These are phyloP conservation scores for Pinguiococcus pyrenoidosus DNA, from an alignment of 108 stramenopile species.

Conservation along the genomic window DNA sequence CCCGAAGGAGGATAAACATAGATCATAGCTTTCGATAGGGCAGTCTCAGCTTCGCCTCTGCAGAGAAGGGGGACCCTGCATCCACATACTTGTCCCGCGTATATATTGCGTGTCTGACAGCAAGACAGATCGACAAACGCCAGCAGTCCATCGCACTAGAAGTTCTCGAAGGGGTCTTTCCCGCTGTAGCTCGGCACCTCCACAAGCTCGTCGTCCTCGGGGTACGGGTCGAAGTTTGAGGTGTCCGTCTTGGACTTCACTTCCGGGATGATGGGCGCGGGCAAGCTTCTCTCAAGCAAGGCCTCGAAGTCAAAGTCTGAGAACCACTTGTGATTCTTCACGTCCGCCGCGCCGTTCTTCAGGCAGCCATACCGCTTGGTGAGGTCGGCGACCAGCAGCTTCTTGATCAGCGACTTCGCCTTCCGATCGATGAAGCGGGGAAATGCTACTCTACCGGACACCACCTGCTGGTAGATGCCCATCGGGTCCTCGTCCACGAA, in stretches of 20 bases:
- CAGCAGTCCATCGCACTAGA: too few relatives aligned
- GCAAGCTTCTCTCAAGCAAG: slow-evolving; percentile 34
- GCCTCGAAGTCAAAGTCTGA: slow-evolving; percentile 44
- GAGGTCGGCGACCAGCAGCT: slow-evolving; percentile 52
- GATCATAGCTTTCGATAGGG: too few relatives aligned
- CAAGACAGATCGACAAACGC: too few relatives aligned
- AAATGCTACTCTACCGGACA: slow-evolving; percentile 54
- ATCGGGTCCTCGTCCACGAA: slow-evolving; percentile 60
- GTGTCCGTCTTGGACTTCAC: slow-evolving; percentile 46
- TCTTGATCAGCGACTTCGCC: slow-evolving; percentile 60
- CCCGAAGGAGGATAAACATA: too few relatives aligned
- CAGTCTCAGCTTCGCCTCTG: too few relatives aligned
- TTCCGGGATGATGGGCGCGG: slow-evolving; percentile 54
- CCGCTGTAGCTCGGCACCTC: slow-evolving; percentile 15
- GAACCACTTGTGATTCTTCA: slow-evolving; percentile 59
- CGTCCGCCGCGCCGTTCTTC: slow-evolving; percentile 57
- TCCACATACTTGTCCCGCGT: too few relatives aligned
- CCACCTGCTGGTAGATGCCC: slow-evolving; percentile 57
- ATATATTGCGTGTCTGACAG: too few relatives aligned
- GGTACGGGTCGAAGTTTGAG: slow-evolving; percentile 64
- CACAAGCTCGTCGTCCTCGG: slow-evolving; percentile 40
- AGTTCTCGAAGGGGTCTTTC: slow-evolving; percentile 24
- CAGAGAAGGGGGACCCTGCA: too few relatives aligned
- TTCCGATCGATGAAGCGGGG: slow-evolving; percentile 52
- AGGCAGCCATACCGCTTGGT: slow-evolving; percentile 64